Evolutionary conservation across 345 rosid genomes (phyloP), one percentile per base, ranked within the genome.

Genomic region (Tarenaya hassleriana): DNA sequence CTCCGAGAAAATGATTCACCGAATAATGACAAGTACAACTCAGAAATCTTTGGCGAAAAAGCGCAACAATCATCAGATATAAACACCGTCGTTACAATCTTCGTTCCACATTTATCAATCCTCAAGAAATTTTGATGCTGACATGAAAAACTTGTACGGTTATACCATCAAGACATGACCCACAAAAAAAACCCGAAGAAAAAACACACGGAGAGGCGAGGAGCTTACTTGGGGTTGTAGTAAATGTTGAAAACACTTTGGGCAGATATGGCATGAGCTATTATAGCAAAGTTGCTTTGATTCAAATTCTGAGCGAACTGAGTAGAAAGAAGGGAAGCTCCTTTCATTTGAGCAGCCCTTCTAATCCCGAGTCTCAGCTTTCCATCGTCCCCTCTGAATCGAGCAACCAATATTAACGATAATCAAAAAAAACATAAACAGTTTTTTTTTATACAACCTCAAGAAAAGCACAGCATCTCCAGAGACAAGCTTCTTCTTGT

Each of bases 401-500:
- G 47, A 60, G 46, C 52, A 52, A 9, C 0, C 1, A 16, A 47
- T 10, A n/a, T 66, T 17, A 60, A 34, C 47, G 31, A 9, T 1
- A 13, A 14, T 52, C 39, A 14, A 58, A 46, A 50, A 1, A 7
- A 29, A 18, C 52, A 0, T 7, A 24, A 31, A 58, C 15, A 48
- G 19, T 13, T 12, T 13, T 10, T 31, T 7, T n/a, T 40, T 17
- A 21, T 14, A 12, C 10, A 67, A 88, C 99, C 97, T 83, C 14
- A 88, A 89, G 67, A 94, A 94, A 47, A 94, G 95, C 54, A 94
- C 95, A 37, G 97, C 99, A 76, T 94, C 99, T 62, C 99, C 99
- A 12, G 97, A 86, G 39, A 94, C 92, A 46, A 94, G 95, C 66
- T 88, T 88, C 83, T 94, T 94, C 86, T 77, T 86, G 68, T 94